Evolutionary conservation across 257 asterid genomes (phyloP), one percentile per base, ranked within the genome.

Genomic region (Solanum bukasovii): DNA sequence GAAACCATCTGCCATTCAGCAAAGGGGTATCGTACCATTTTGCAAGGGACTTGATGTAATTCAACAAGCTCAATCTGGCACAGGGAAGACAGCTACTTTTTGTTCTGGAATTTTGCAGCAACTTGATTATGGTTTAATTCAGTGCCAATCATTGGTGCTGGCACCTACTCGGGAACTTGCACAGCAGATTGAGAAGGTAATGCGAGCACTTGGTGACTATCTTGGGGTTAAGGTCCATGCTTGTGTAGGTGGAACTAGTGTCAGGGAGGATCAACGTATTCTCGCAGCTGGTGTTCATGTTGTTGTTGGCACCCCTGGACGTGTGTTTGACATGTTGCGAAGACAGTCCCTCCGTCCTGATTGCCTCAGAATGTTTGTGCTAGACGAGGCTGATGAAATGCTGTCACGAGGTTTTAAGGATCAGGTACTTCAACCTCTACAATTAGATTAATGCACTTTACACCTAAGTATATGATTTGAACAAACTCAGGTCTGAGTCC

Each of bases 1-100:
- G 94, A 96, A 93, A 94, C 98, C 98, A 11, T 95, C 98, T 70
- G 98, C 98, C 12, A 95, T 96, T 89, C 98, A 96, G 90, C 98
- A 95, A 90, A 95, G 98, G 87, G 98, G 98, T 65, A 95, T 96
- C 44, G 98, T 96, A 18, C 98, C 98, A 35, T 96, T 96, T 89
- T 90, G 93, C 90, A 93, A 91, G 93, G 98, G 98, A 5, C 98
- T 94, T 6, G 98, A 94, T 74, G 98, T 96, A 44, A 96, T 96
- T 88, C 98, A 96, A 92, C 98, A 94, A 88, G 98, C 98, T 84
- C 98, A 94, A 77, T 94, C 97, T 67, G 98, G 98, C 88, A 96
- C 98, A 33, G 96, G 98, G 34, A 95, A 94, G 72, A 93, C 98
- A 42, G 98, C 98, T 63, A 94, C 97, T 40, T 96, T 96, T 90